Evolutionary conservation across 2,329 filamentous ascomycete genomes (phyloP).

Genomic region (Aspergillus aculeatinus): DNA sequence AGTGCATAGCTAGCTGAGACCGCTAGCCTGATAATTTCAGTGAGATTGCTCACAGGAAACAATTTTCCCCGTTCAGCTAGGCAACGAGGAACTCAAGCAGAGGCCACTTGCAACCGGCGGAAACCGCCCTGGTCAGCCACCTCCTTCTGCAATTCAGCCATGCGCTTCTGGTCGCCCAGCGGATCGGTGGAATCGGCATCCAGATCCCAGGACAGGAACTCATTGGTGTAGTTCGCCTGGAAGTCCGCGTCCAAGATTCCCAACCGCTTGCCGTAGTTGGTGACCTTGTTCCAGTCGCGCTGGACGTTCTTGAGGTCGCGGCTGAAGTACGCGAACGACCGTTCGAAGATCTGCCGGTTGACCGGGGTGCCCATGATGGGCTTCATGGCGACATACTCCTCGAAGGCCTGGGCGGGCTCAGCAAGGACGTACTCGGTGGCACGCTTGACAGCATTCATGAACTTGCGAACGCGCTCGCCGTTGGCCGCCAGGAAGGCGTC

Average conservation of each 20-base stretch:
- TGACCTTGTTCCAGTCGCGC: conserved; percentile 77
- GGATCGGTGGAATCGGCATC: conserved; percentile 67
- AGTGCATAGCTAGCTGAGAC: not conserved
- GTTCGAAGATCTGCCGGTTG: conserved; percentile 78
- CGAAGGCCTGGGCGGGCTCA: conserved; percentile 62
- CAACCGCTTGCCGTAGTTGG: conserved; percentile 71
- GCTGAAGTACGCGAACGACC: conserved; percentile 74
- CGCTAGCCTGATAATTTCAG: not conserved
- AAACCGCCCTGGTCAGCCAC: conserved; percentile 66
- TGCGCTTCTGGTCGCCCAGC: conserved; percentile 70
- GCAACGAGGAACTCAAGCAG: conserved; percentile 20
- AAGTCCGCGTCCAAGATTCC: conserved; percentile 65
- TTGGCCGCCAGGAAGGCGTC: conserved; percentile 66
- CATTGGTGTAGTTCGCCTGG: conserved; percentile 72
- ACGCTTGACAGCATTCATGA: conserved; percentile 70
- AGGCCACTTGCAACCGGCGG: conserved; percentile 34
- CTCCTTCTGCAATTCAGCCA: conserved; percentile 66
- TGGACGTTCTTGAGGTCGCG: conserved; percentile 71
- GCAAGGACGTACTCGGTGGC: conserved; percentile 71
- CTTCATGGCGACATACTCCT: conserved; percentile 70
- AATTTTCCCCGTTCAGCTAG: too few species aligned
- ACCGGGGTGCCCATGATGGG: conserved; percentile 65
- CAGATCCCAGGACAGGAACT: conserved; percentile 65
- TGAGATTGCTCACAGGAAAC: too few species aligned
- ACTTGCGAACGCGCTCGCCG: conserved; percentile 64